A percentile compares a stretch with the other conserved stretches of the same genome.
Evolutionary conservation across 1,284 basidiomycete genomes (phyloP).

Genomic region (Violaceomyces palustris): DNA sequence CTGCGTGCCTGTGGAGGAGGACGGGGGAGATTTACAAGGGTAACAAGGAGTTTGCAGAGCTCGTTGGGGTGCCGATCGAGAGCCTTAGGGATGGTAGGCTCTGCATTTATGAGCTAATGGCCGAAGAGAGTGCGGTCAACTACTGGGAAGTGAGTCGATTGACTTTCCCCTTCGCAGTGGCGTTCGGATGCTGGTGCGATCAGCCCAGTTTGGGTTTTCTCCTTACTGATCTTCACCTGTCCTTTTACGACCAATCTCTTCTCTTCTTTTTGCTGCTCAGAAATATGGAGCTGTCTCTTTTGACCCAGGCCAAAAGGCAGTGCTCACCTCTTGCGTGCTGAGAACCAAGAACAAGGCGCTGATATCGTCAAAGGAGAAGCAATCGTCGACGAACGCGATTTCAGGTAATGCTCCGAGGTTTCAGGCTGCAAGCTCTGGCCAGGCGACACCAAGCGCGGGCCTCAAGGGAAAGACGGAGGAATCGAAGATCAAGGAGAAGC

Average conservation of each 20-base stretch:
- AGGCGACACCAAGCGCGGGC: constrained; percentile 2
- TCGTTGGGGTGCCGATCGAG: constrained; percentile 75
- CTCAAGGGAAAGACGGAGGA: background rate
- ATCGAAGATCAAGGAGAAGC: background rate
- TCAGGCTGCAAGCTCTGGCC: background rate
- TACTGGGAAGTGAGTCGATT: too few relatives aligned
- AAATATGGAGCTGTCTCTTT: constrained; percentile 60
- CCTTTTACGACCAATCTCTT: too few relatives aligned
- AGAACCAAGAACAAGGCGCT: constrained; percentile 29
- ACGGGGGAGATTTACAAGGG: constrained; percentile 98
- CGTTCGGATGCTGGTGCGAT: background rate
- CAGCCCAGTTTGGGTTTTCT: too few relatives aligned
- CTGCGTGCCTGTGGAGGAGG: constrained; percentile 90
- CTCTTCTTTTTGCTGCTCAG: too few relatives aligned
- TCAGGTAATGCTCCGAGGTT: constrained; percentile 5
- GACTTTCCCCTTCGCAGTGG: background rate
- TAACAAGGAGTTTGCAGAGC: constrained; percentile 88
- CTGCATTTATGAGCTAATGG: constrained; percentile 85
- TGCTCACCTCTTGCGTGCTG: constrained; percentile 86
- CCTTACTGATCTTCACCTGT: background rate
- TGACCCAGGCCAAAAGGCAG: constrained; percentile 72
- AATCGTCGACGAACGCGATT: constrained; percentile 5
- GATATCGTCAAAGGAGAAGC: constrained; percentile 2
- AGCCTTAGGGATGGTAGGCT: constrained; percentile 80
- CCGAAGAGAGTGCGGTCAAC: constrained; percentile 79